Evolutionary conservation across 768 basidiomycete genomes (phyloP).

Genomic region (Collybia nuda): DNA sequence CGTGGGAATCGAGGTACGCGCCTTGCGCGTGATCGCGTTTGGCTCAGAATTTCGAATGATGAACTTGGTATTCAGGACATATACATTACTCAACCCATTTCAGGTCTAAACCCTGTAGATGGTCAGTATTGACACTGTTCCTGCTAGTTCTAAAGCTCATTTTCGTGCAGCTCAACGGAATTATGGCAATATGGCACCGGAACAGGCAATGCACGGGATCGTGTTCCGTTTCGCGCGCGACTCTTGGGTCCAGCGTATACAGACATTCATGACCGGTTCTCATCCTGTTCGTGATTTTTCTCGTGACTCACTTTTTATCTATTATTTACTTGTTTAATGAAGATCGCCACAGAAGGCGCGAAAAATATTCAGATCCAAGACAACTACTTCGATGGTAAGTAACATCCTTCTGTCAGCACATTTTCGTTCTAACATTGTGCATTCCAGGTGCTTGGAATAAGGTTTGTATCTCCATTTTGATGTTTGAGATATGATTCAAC

Average conservation of each 20-base stretch:
- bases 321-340: too few relatives aligned
- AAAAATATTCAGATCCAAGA: slow-evolving; percentile 14
- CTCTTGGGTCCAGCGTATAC: slow-evolving; percentile 8
- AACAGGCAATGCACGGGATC: slow-evolving; percentile 6
- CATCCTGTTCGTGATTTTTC: background rate
- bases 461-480: background rate
- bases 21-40: too few relatives aligned
- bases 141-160: background rate
- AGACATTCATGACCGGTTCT: slow-evolving; percentile 9
- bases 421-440: background rate
- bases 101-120: background rate
- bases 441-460: slow-evolving; percentile 12
- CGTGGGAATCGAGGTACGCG: background rate
- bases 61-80: slow-evolving; percentile 8
- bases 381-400: slow-evolving; percentile 12
- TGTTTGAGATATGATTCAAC: background rate
- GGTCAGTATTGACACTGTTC: background rate
- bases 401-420: background rate
- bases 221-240: slow-evolving; percentile 9
- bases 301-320: too few relatives aligned
- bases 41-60: too few relatives aligned
- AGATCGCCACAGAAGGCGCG: slow-evolving; percentile 10
- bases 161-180: background rate
- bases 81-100: slow-evolving; percentile 8
- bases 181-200: slow-evolving; percentile 8